Evolutionary conservation across 129 eudicot species (phyloP), one percentile per base, ranked within the genome.

Genomic region (Silybum marianum): DNA sequence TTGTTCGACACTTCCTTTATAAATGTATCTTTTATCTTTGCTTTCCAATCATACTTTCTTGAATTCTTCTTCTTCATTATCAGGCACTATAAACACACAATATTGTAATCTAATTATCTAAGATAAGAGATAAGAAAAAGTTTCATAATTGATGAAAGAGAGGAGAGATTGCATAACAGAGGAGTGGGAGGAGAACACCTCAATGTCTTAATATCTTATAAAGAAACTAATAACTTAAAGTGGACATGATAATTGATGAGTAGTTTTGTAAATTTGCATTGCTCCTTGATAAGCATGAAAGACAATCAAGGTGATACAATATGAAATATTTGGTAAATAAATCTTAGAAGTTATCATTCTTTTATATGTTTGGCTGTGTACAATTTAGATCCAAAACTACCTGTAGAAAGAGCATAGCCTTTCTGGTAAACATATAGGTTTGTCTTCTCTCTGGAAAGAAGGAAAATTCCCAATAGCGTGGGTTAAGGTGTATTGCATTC

Each of bases 301-400:
- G 82, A 70, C 36, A 30, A 9, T 34, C 21, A 13, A 70, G 23
- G 12, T 48, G 12, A 28, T 68, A 46, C 34, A 25, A 26, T 69
- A 48, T 69, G 54, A 79, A 51, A 14, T 70, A 21, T 8, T 48
- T 28, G 71, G 22, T 51, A 12, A 34, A 40, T 67, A 25, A 7
- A 51, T 70, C 58, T 60, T 25, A 44, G 66, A 72, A 63, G 42
- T 42, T 40, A 24, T 42, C 63, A 42, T 39, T 80, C 21, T 69
- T 11, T n/a, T 60, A 19, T 42, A 66, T 21, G 23, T 24, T 22
- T 75, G 4, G 38, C 28, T 2, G 14, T 34, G 72, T 25, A 7
- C 68, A 26, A 18, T 78, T 10, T 21, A 32, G 80, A 69, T 75
- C 77, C 48, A 44, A 81, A 68, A 68, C 28, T 42, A 65, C 68